A percentile compares a stretch with the other conserved stretches of the same genome.
Evolutionary conservation across 257 asterid genomes (phyloP).

Genomic region (Solanum chiquidenum): DNA sequence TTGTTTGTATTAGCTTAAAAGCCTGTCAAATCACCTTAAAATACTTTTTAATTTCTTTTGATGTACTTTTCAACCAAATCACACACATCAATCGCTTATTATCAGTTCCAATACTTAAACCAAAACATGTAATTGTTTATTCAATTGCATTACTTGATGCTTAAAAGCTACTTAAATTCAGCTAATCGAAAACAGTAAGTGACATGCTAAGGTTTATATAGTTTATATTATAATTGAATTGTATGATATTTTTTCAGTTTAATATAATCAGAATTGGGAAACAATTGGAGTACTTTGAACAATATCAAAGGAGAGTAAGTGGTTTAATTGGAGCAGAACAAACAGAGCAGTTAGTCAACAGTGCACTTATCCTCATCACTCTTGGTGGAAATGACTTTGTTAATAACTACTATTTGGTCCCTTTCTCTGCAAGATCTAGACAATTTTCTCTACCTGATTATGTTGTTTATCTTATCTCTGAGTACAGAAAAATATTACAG

Average conservation of each 20-base stretch:
- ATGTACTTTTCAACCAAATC: too few species aligned
- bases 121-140: too few species aligned
- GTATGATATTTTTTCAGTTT: conserved; percentile 27
- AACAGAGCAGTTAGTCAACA: conserved; percentile 42
- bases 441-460: conserved; percentile 62
- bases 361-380: conserved; percentile 71
- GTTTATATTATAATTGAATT: neutral
- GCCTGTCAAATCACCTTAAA: too few species aligned
- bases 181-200: neutral
- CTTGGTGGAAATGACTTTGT: conserved; percentile 91
- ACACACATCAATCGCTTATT: too few species aligned
- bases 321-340: conserved; percentile 38
- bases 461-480: conserved; percentile 50
- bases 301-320: conserved; percentile 52
- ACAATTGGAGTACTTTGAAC: conserved; percentile 60
- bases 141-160: too few species aligned
- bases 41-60: too few species aligned
- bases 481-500: conserved; percentile 53
- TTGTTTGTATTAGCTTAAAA: too few species aligned
- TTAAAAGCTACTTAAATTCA: too few species aligned
- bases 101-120: too few species aligned
- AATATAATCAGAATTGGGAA: conserved; percentile 53
- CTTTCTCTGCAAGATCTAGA: conserved; percentile 71
- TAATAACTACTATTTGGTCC: conserved; percentile 78
- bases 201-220: neutral